Evolutionary conservation across 2,329 filamentous ascomycete genomes (phyloP), one percentile per base, ranked within the genome.

Genomic region (Tolypocladium tropicale): DNA sequence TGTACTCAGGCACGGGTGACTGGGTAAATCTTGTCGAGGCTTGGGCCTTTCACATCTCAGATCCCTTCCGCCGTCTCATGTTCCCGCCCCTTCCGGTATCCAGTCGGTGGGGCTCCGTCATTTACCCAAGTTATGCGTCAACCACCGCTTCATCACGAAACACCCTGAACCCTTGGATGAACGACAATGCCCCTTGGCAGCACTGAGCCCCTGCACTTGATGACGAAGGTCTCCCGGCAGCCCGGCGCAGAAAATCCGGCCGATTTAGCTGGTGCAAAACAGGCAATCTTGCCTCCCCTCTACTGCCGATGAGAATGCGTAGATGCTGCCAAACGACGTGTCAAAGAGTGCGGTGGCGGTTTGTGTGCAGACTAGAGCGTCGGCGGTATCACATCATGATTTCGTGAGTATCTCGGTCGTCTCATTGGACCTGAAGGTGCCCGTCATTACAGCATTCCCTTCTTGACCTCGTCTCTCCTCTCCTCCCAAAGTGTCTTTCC

Each of bases 401-500:
- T 48, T 12, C 46, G 46, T 32, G 36, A n/a, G 3, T 11, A 32
- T 21, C 12, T 11, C 46, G 28, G 28, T n/a, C 9, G 46, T 32
- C 18, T 21, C 28, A 18, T 12, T 12, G 16, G 36, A 12, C 16
- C 28, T 49, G 18, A 18, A 4, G 18, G 7, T 32, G 46, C 18
- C 18, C 28, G 4, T 6, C 62, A 59, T 84, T 72, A 96, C 63
- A 94, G 75, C 90, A 99, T 97, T 3, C 94, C 94, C 74, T 90
- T 92, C 62, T 81, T 79, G 46, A 92, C 84, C 75, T 96, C 90
- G 66, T 96, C 92, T 73, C 86, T 86, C 64, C 94, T 84, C 78
- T 99, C 94, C 73, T 99, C 89, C 94, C 94, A 99, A 12, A 99
- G 83, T 56, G 92, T 97, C 83, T 97, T 97, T 4, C 94, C 94